Base-by-base conservation (phyloP, 345 rosid genomes). In the Eucalyptus microcorys region DNA sequence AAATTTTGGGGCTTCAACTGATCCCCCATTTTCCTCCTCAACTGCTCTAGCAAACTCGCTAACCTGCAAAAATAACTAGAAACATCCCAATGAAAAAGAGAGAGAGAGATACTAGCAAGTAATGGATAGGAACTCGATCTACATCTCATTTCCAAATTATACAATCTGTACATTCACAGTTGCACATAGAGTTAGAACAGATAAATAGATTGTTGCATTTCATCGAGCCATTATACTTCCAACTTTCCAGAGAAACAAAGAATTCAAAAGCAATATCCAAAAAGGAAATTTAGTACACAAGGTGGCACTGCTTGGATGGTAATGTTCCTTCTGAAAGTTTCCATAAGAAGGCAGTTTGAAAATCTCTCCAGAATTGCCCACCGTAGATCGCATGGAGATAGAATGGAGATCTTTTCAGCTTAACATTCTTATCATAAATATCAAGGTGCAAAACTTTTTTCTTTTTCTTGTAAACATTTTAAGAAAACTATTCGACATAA, bases 1-100 rank as follows among this genome's bases (percentile, higher is more conserved):
- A 87, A 96, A 88, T 92, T 97, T 95, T 0, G 99, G 98, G 7
- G 98, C 99, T 93, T 95, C 95, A 49, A 96, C 90, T 47, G 92
- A 87, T 53, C 97, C 98, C 34, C 97, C 97, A 86, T 94, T 92
- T 91, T 95, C 98, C 90, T 92, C 68, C 40, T 87, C 59, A 30
- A 96, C 96, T 10, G 93, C 93, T 49, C 88, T 92, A 4, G 92
- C 87, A 88, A 97, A 97, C 88, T 94, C 97, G 88, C 47, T 91
- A 37, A 97, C 93, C 99, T 97, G 84, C 16, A 57, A 21, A 21
- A 84, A 17, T 64, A 30, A 59, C 34, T 76, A 12, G 19, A 49
- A 84, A 43, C 50, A 86, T 42, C 87, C 79, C 10, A 9, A 50
- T 37, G 16, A 64, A 71, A 59, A 71, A 37, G 43, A 71, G 83